Base-by-base conservation (phyloP, 495 filamentous ascomycete species). In the Hypoxylon rickii region DNA sequence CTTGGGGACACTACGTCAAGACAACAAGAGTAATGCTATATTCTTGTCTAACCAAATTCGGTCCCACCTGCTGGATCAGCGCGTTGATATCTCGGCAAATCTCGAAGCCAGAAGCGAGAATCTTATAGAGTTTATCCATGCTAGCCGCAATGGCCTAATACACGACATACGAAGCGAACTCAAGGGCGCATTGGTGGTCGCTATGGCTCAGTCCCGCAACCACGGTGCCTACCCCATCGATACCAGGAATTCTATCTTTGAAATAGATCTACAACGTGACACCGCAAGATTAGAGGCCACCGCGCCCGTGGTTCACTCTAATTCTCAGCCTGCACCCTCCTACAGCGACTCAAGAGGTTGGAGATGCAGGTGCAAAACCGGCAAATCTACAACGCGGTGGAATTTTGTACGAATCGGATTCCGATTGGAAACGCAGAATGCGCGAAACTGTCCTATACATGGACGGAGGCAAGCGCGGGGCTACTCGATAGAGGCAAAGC, bases 301-400 rank as follows among this genome's bases (percentile, higher is more conserved):
- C n/a, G 29, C 7, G 12, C 12, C 6, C 12, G 10, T 10, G n/a
- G n/a, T 17, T 7, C 19, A 37, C 15, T 29, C 32, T 7, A 13
- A 22, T 13, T 13, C n/a, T 1, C 17, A 17, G 19, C 11, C n/a
- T n/a, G 18, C 16, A 12, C 22, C 8, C 8, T 7, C 1, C 17
- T n/a, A 17, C 11, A 10, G 2, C 2, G 6, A 36, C 44, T 11
- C 1, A 24, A 22, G 10, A 3, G 13, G 2, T 5, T 38, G 17
- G 33, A 48, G 32, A 48, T 48, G 44, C 19, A 48, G 19, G 5
- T 48, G 44, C 19, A 38, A 13, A 17, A n/a, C 44, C 3, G 33
- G 33, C 17, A 37, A 5, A 26, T 37, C 17, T 16, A 29, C 21
- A 18, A 26, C 40, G 15, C 40, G 20, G 17, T 48, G 31, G 44